A percentile compares a stretch with the other conserved stretches of the same genome.
These are phyloP conservation scores for Trichoderma afroharzianum DNA, from an alignment of 2,329 filamentous ascomycete species.

Conservation along the genomic window DNA sequence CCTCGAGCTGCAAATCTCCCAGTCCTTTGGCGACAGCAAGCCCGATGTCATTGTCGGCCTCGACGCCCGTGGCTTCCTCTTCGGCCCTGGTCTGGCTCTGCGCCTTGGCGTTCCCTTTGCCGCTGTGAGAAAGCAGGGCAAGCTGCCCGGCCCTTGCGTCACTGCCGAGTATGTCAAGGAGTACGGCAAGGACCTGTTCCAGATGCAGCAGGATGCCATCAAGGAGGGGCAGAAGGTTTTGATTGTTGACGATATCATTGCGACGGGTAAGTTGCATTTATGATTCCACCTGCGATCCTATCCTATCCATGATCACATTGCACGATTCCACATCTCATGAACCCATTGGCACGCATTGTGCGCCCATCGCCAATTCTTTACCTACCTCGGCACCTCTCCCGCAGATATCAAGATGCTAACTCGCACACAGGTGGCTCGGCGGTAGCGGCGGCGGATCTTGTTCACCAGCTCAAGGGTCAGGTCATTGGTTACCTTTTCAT, in stretches of 20 bases:
- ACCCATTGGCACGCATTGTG: background rate
- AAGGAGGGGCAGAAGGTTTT: constrained; percentile 84
- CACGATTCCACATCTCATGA: background rate
- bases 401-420: background rate
- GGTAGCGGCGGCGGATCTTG: constrained; percentile 78
- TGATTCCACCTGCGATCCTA: background rate
- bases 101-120: constrained; percentile 82
- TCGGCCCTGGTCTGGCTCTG: constrained; percentile 85
- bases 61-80: constrained; percentile 92
- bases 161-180: constrained; percentile 91
- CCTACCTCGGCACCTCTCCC: background rate
- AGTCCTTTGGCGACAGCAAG: constrained; percentile 57
- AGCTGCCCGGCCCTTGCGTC: constrained; percentile 84
- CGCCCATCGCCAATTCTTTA: background rate
- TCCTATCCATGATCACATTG: background rate
- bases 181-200: constrained; percentile 91
- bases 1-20: constrained; percentile 75
- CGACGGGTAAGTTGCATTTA: constrained; percentile 67
- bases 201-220: constrained; percentile 87
- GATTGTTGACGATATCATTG: constrained; percentile 97
- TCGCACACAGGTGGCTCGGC: constrained; percentile 76
- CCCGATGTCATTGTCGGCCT: constrained; percentile 91
- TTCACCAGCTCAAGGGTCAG: constrained; percentile 80
- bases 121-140: constrained; percentile 90
- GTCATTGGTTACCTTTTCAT: constrained; percentile 91